These are phyloP conservation scores for Crucibulum laeve DNA, from an alignment of 768 basidiomycete genomes.

Conservation along the genomic window DNA sequence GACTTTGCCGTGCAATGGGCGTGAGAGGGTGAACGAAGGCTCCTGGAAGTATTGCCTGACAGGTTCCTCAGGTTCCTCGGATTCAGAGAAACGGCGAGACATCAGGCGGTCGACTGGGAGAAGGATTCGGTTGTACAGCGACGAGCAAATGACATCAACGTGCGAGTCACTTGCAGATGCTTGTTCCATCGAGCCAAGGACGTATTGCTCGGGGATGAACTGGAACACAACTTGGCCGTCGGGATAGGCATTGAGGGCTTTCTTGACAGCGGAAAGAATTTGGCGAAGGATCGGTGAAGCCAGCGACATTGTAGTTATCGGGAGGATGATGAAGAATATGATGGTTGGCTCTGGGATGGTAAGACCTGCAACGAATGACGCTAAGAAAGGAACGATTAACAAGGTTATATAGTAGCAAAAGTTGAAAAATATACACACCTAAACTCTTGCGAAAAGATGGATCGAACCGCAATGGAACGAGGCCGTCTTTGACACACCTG, in stretches of 20 bases:
- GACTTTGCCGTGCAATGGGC: slow-evolving; percentile 34
- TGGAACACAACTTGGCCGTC: slow-evolving; percentile 61
- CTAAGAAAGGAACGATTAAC: slow-evolving; percentile 24
- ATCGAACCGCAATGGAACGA: slow-evolving; percentile 64
- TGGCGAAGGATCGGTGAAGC: slow-evolving; percentile 67
- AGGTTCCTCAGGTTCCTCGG: slow-evolving; percentile 30
- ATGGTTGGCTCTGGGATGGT: slow-evolving; percentile 33
- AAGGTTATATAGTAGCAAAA: not conserved
- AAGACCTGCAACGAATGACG: slow-evolving; percentile 43
- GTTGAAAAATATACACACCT: slow-evolving; percentile 28
- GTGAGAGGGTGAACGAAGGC: slow-evolving; percentile 61
- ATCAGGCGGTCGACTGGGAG: slow-evolving; percentile 56
- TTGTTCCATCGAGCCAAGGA: slow-evolving; percentile 44
- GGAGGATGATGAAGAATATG: slow-evolving; percentile 68
- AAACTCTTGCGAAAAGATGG: slow-evolving; percentile 63
- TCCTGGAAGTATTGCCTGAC: slow-evolving; percentile 54
- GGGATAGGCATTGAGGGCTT: slow-evolving; percentile 42
- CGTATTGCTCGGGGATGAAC: slow-evolving; percentile 64
- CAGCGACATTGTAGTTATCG: slow-evolving; percentile 55
- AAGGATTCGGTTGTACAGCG: slow-evolving; percentile 70
- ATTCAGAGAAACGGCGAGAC: slow-evolving; percentile 53
- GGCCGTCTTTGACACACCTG: slow-evolving; percentile 45
- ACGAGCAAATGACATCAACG: slow-evolving; percentile 49
- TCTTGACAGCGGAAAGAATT: slow-evolving; percentile 60
- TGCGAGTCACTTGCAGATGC: slow-evolving; percentile 35